Evolutionary conservation across 805 yeast genomes (phyloP).

Genomic region (Ogataea polymorpha): DNA sequence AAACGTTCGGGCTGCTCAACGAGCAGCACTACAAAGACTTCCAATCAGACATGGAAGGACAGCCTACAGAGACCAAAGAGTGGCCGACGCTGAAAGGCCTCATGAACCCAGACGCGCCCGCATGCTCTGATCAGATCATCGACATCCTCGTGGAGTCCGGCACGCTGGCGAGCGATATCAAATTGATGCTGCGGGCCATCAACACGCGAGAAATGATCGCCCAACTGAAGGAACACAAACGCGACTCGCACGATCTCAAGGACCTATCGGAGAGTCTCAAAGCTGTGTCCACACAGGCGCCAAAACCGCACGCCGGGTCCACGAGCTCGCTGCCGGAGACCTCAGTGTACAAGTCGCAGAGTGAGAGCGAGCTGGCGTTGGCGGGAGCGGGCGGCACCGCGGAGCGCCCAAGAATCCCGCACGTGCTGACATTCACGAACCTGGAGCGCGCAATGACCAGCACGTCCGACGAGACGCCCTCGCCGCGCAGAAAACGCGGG

Average conservation of each 20-base stretch:
- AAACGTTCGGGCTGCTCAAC: slow-evolving; percentile 11
- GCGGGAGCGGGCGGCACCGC: neutral
- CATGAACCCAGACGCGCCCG: slow-evolving; percentile 52
- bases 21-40: neutral
- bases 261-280: neutral
- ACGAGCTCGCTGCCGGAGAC: neutral
- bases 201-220: slow-evolving; percentile 52
- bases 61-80: slow-evolving; percentile 10
- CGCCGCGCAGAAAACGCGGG: slow-evolving; percentile 5
- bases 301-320: neutral
- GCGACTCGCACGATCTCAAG: slow-evolving; percentile 12
- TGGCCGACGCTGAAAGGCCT: slow-evolving; percentile 57
- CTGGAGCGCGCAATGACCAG: slow-evolving; percentile 3
- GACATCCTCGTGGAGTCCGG: slow-evolving; percentile 62
- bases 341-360: neutral
- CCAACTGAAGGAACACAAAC: slow-evolving; percentile 33
- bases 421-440: slow-evolving; percentile 5
- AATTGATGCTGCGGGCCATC: slow-evolving; percentile 54
- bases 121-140: slow-evolving; percentile 53
- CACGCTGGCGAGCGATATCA: slow-evolving; percentile 59
- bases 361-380: slow-evolving; percentile 4
- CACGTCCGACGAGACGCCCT: neutral
- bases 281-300: neutral
- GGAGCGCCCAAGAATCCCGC: neutral
- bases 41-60: neutral